These are phyloP conservation scores for Ricinus communis DNA, from an alignment of 345 rosid species.

Conservation along the genomic window DNA sequence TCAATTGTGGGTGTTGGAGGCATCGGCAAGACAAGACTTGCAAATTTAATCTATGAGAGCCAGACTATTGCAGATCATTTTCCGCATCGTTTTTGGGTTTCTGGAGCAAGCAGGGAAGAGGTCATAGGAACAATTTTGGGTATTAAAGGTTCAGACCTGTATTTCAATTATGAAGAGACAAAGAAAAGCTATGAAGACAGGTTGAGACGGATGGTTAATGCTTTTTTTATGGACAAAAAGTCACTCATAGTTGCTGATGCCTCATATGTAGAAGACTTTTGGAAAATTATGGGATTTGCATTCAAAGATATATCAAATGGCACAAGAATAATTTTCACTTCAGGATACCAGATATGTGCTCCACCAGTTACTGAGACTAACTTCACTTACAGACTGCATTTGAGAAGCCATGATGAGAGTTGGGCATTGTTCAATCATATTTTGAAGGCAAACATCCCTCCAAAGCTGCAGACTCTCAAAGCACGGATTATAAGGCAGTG, in stretches of 20 bases:
- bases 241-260: neutral
- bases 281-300: neutral
- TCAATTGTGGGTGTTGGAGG: constrained; percentile 21
- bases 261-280: neutral
- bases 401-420: constrained; percentile 19
- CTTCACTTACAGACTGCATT: constrained; percentile 3
- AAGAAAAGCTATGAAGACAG: too few relatives aligned
- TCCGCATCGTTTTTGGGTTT: constrained; percentile 5
- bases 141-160: too few relatives aligned
- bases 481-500: constrained; percentile 18
- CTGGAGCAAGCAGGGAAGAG: neutral
- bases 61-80: constrained; percentile 4
- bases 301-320: constrained; percentile 18
- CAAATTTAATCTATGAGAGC: constrained; percentile 7
- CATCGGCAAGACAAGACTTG: constrained; percentile 15
- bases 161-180: neutral
- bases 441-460: constrained; percentile 10
- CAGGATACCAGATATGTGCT: neutral
- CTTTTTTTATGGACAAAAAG: neutral
- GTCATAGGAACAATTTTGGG: too few relatives aligned
- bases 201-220: too few relatives aligned
- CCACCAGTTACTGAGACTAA: neutral
- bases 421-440: constrained; percentile 9
- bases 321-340: constrained; percentile 17
- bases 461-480: constrained; percentile 10